Conservation (phyloP, 1,139 yeast species). For the Starmera stellimalicola region DNA sequence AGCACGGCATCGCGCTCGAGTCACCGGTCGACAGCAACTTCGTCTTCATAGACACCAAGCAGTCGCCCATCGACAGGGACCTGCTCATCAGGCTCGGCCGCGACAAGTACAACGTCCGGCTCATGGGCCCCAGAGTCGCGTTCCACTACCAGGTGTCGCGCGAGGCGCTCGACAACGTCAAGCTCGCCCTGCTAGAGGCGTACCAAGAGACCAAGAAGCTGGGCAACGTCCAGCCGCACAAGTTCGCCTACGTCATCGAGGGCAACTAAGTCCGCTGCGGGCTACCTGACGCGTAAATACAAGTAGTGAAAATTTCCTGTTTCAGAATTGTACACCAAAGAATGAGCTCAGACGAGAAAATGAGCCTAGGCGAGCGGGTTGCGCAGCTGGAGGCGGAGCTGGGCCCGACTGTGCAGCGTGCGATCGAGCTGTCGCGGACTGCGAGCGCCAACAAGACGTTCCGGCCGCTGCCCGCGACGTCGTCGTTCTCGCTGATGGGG, state of each 20-base stretch:
- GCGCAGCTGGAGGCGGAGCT: conserved; percentile 11
- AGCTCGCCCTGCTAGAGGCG: conserved; percentile 50
- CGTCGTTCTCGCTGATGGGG: conserved; percentile 42
- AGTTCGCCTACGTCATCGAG: too few relatives aligned
- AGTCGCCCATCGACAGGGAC: conserved; percentile 50
- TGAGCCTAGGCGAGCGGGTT: not conserved
- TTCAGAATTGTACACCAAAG: too few relatives aligned
- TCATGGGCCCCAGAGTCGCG: conserved; percentile 71
- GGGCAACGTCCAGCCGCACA: too few relatives aligned
- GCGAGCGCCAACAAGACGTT: conserved; percentile 30
- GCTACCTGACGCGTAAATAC: too few relatives aligned
- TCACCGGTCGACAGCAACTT: conserved; percentile 83
- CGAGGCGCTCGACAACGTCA: conserved; percentile 58
- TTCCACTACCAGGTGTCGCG: conserved; percentile 75
- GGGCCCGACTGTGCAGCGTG: conserved; percentile 33
- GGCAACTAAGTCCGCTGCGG: too few relatives aligned
- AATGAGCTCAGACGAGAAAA: too few relatives aligned
- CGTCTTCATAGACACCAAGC: conserved; percentile 63
- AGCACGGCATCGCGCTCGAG: conserved; percentile 46
- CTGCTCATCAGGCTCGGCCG: conserved; percentile 49
- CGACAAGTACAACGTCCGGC: conserved; percentile 49
- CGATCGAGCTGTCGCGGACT: conserved; percentile 33
- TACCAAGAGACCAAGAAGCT: conserved; percentile 36
- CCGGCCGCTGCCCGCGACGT: conserved; percentile 40
- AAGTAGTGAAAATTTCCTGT: too few relatives aligned